These are phyloP conservation scores for Lipomyces kockii DNA, from an alignment of 805 yeast species.

Conservation along the genomic window DNA sequence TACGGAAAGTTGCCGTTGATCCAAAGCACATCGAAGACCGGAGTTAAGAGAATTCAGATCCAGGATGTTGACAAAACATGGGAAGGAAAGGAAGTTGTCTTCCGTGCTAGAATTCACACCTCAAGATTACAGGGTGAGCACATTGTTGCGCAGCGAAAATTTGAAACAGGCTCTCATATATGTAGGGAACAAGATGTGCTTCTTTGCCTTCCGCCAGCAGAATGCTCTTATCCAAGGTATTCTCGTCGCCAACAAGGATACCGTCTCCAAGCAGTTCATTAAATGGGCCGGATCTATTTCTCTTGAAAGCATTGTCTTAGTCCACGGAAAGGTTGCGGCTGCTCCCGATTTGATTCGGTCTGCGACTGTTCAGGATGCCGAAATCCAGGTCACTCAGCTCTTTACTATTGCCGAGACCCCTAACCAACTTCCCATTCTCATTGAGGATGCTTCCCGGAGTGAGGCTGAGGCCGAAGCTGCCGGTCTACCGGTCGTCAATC, in stretches of 20 bases:
- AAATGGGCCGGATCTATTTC: slow-evolving; percentile 90
- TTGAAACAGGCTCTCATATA: background rate
- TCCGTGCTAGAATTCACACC: slow-evolving; percentile 94
- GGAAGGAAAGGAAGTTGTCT: slow-evolving; percentile 76
- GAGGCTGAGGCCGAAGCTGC: slow-evolving; percentile 85
- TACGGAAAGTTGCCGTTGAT: slow-evolving; percentile 90
- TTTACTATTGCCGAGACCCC: slow-evolving; percentile 86
- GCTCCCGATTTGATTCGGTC: slow-evolving; percentile 87
- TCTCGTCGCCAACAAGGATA: slow-evolving; percentile 71
- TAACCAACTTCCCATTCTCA: slow-evolving; percentile 85
- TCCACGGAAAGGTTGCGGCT: slow-evolving; percentile 80
- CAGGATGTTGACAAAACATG: slow-evolving; percentile 55
- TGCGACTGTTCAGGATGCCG: slow-evolving; percentile 89
- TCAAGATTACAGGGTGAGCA: slow-evolving; percentile 76
- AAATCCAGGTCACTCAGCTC: slow-evolving; percentile 75
- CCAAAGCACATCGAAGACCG: slow-evolving; percentile 75
- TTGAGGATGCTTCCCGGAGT: slow-evolving; percentile 95
- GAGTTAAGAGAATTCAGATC: slow-evolving; percentile 64
- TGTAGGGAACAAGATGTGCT: slow-evolving; percentile 80
- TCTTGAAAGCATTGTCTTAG: slow-evolving; percentile 89
- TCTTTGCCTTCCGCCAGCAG: slow-evolving; percentile 91
- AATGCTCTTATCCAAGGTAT: slow-evolving; percentile 80
- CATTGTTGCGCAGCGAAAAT: background rate
- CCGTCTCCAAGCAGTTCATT: slow-evolving; percentile 91
- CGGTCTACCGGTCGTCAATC: slow-evolving; percentile 89